Percentiles rank a stretch among this genome's conserved stretches.
These are phyloP conservation scores for Cairneyella variabilis DNA, from an alignment of 495 filamentous ascomycete genomes.

Conservation along the genomic window DNA sequence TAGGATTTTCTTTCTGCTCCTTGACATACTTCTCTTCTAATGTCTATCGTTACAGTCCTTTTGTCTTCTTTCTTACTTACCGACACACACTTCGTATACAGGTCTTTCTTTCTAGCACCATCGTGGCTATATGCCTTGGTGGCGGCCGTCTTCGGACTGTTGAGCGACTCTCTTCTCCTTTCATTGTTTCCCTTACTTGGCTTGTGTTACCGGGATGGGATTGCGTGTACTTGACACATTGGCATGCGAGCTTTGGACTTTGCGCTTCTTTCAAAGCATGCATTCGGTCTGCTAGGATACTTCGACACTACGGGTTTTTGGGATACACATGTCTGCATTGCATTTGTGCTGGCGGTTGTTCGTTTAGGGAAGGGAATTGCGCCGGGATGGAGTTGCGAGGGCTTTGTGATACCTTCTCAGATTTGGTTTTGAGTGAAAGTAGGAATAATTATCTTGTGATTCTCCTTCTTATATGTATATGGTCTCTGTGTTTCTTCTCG, in stretches of 20 bases:
- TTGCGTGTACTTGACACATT: constrained; percentile 16
- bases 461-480: background rate
- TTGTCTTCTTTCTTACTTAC: background rate
- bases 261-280: constrained; percentile 11
- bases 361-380: background rate
- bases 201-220: constrained; percentile 10
- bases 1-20: background rate
- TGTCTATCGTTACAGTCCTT: constrained; percentile 8
- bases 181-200: background rate
- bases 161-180: background rate
- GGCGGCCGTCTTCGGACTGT: constrained; percentile 12
- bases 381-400: constrained; percentile 9
- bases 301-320: constrained; percentile 17
- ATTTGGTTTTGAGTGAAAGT: constrained; percentile 5
- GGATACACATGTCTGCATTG: constrained; percentile 22
- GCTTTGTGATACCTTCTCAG: constrained; percentile 4
- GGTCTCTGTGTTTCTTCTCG: background rate
- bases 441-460: constrained; percentile 13
- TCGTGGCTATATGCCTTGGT: background rate
- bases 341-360: constrained; percentile 19
- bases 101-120: constrained; percentile 6
- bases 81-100: too few relatives aligned
- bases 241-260: constrained; percentile 14
- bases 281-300: constrained; percentile 10
- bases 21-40: constrained; percentile 16